Percentiles rank a stretch among this genome's conserved stretches.
Conservation (phyloP, 305 asterid genomes). For the Caryopteris hybrid region DNA sequence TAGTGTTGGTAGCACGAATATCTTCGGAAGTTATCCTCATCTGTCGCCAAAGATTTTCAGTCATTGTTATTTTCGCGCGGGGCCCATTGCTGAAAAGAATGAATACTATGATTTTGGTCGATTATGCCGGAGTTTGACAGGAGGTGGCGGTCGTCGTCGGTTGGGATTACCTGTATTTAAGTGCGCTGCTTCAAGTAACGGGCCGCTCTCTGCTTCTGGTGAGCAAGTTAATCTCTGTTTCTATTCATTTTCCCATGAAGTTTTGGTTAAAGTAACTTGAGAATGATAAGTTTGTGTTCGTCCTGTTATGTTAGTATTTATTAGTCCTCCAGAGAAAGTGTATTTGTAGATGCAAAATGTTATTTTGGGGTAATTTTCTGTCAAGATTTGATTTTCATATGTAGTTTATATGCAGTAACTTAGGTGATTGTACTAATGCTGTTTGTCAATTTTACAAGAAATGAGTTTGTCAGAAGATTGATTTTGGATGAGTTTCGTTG, state of each 20-base stretch:
- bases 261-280: not conserved
- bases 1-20: not conserved
- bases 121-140: conserved; percentile 17
- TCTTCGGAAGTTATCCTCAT: not conserved
- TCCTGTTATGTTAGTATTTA: not conserved
- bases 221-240: not conserved
- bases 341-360: not conserved
- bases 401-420: not conserved
- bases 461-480: not conserved
- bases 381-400: not conserved
- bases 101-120: not conserved
- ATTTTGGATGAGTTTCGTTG: not conserved
- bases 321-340: not conserved
- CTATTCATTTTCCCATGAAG: not conserved
- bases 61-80: conserved; percentile 4
- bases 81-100: conserved; percentile 6
- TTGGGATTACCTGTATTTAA: conserved; percentile 7
- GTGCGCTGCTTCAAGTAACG: conserved; percentile 22
- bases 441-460: not conserved
- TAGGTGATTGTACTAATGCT: not conserved
- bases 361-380: not conserved
- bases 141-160: conserved; percentile 7
- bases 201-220: conserved; percentile 32
- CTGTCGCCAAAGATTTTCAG: conserved; percentile 9
- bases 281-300: not conserved